Conservation (phyloP, 2,329 filamentous ascomycete species). For the Lachnellula subtilissima region DNA sequence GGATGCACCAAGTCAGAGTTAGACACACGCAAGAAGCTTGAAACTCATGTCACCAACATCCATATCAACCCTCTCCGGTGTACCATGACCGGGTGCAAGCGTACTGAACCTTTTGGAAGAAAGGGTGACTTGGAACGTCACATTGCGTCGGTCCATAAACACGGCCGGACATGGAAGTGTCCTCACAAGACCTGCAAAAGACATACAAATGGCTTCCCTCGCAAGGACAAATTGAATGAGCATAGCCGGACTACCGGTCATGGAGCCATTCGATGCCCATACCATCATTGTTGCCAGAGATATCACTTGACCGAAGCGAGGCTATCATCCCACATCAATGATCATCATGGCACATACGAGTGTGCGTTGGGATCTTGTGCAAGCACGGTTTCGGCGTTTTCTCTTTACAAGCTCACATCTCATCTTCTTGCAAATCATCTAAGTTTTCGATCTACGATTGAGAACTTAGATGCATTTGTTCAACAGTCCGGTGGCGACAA, state of each 20-base stretch:
- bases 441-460: too few species aligned
- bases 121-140: neutral
- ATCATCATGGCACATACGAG: too few species aligned
- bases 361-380: too few species aligned
- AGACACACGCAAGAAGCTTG: neutral
- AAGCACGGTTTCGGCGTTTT: too few species aligned
- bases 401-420: too few species aligned
- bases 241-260: neutral
- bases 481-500: too few species aligned
- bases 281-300: too few species aligned
- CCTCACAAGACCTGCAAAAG: neutral
- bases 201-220: neutral
- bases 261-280: too few species aligned
- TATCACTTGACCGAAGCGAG: too few species aligned
- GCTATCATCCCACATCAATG: too few species aligned
- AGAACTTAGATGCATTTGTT: too few species aligned
- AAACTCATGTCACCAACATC: neutral
- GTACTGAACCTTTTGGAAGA: neutral
- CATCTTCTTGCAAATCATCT: too few species aligned
- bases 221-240: neutral
- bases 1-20: neutral
- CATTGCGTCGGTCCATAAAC: neutral
- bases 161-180: neutral
- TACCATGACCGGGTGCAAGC: neutral
- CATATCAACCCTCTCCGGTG: neutral